These are phyloP conservation scores for Hordeum vulgare DNA, from an alignment of 176 grass and related monocot species.

Conservation along the genomic window DNA sequence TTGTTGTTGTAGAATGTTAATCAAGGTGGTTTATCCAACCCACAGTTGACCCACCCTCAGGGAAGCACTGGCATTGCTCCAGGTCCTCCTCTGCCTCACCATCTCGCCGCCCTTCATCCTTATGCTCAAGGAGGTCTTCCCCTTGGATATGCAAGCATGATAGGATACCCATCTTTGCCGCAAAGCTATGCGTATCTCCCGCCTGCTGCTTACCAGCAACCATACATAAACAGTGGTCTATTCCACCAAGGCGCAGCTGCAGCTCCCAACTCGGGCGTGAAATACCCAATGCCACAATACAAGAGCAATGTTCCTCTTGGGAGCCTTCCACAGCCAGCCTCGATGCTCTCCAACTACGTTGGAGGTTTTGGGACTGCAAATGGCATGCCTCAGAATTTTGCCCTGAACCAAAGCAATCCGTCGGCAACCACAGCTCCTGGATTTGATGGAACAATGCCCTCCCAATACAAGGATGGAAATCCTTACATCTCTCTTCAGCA, in stretches of 20 bases:
- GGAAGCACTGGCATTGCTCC: constrained; percentile 38
- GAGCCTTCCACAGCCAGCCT: constrained; percentile 52
- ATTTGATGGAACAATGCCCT: constrained; percentile 48
- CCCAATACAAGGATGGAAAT: constrained; percentile 64
- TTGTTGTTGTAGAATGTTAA: constrained; percentile 43
- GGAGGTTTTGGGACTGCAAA: constrained; percentile 53
- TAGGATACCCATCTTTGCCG: constrained; percentile 62
- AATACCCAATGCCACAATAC: constrained; percentile 70
- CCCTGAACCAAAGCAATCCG: constrained; percentile 47
- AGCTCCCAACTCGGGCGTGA: constrained; percentile 43
- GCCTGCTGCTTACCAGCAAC: constrained; percentile 55
- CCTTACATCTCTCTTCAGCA: constrained; percentile 67
- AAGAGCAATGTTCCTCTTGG: constrained; percentile 55
- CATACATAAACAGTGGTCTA: constrained; percentile 43
- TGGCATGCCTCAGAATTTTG: constrained; percentile 56
- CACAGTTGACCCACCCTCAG: constrained; percentile 46
- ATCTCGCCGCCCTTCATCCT: constrained; percentile 57
- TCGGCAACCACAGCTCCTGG: constrained; percentile 45
- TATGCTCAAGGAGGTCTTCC: constrained; percentile 71
- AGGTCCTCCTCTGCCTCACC: constrained; percentile 55
- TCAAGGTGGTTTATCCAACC: constrained; percentile 43
- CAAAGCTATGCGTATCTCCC: constrained; percentile 71
- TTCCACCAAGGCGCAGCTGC: constrained; percentile 60
- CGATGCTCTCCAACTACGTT: constrained; percentile 41
- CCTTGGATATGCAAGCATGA: constrained; percentile 62